Evolutionary conservation across 208 protist species (phyloP), one percentile per base, ranked within the genome.

Genomic region (Acanthamoeba culbertsoni): DNA sequence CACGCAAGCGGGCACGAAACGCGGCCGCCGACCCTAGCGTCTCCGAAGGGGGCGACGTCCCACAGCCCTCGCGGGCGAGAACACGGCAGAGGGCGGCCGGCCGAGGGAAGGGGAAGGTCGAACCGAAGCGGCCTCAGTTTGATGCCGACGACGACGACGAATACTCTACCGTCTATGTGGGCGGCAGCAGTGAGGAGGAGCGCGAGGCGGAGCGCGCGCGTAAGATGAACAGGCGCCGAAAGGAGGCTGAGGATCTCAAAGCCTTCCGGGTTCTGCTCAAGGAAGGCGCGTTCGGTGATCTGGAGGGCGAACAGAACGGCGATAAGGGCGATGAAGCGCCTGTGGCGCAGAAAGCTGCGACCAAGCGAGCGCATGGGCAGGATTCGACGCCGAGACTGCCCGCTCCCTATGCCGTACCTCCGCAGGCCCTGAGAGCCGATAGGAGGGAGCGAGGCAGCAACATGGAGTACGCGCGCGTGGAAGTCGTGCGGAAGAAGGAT

Each of bases 401-500:
- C 18, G 10, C 42, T 8, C 42, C 33, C 37, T 48, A 45, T 28
- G 18, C 71, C 16, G 20, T 45, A 26, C 12, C 35, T 7, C 42
- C 40, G 40, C 40, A 79, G 16, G 16, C 71, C 16, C 42, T 79
- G 20, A 33, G 40, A 0, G 3, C 37, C 23, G 51, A 59, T 14
- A 16, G 65, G 18, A 18, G 51, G 31, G 53, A 63, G 48, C 79
- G 79, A 23, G n/a, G 14, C 23, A 31, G 35, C 46, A 88, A 40
- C 0, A 18, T 48, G 31, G 53, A 88, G 14, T 88, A 65, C 37
- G 79, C 79, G 42, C 43, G 53, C 20, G 79, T 88, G 79, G 79
- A 55, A 33, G 79, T 88, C 20, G 79, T 88, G 37, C 79, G 79
- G 46, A 88, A 88, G 79, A 88, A 88, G 53, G 79, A 55, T 33